A percentile compares a stretch with the other conserved stretches of the same genome.
Evolutionary conservation across 495 filamentous ascomycete species (phyloP).

Genomic region (Cryomyces minteri): DNA sequence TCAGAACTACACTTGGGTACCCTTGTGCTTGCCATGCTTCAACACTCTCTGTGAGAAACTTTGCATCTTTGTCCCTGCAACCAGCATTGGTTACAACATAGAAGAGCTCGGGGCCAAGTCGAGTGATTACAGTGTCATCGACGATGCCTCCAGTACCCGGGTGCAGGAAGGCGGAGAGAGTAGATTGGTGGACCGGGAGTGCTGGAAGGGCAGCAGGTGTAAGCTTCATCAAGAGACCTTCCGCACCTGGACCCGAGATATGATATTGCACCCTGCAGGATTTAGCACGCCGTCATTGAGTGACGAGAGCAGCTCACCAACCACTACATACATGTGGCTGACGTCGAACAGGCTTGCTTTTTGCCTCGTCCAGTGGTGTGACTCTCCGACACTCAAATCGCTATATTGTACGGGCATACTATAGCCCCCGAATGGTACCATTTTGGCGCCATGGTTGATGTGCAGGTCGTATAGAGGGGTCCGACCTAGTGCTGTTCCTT

Average conservation of each 20-base stretch:
- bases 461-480: slow-evolving; percentile 81
- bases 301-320: slow-evolving; percentile 4
- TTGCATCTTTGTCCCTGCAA: slow-evolving; percentile 70
- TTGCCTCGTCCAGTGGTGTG: slow-evolving; percentile 72
- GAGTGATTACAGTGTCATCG: slow-evolving; percentile 80
- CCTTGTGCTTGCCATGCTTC: slow-evolving; percentile 27
- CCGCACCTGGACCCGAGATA: slow-evolving; percentile 60
- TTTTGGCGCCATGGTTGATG: slow-evolving; percentile 60
- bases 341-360: slow-evolving; percentile 83
- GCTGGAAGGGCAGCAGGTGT: slow-evolving; percentile 50
- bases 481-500: slow-evolving; percentile 27
- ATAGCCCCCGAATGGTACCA: slow-evolving; percentile 93
- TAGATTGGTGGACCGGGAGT: slow-evolving; percentile 42
- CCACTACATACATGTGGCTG: slow-evolving; percentile 38
- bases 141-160: slow-evolving; percentile 73
- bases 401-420: slow-evolving; percentile 83
- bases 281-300: background rate
- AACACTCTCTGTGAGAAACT: slow-evolving; percentile 50
- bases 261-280: slow-evolving; percentile 47
- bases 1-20: slow-evolving; percentile 39
- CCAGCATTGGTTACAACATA: slow-evolving; percentile 96
- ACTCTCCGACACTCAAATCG: slow-evolving; percentile 52
- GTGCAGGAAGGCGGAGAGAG: slow-evolving; percentile 64
- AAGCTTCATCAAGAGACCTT: slow-evolving; percentile 56
- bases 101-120: slow-evolving; percentile 47